A percentile compares a stretch with the other conserved stretches of the same genome.
phyloP scores from a whole-genome alignment of 371 early-diverging fungal genomes.

The Mucor racemosus region DNA sequence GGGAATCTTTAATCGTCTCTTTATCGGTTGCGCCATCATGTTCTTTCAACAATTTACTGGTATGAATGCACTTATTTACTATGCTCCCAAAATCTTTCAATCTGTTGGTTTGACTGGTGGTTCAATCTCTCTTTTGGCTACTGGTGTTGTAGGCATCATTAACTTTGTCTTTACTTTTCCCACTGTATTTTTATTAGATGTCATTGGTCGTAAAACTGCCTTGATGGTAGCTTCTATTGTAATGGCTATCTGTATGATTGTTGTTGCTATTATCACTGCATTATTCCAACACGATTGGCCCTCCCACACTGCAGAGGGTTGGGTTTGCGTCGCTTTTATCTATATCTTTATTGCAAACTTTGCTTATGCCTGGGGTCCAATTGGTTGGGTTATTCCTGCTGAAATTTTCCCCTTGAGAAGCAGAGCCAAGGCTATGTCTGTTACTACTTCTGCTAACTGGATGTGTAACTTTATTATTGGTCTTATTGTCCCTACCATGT shows the following conservation, averaged over 20 bases:
- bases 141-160: slow-evolving; percentile 74
- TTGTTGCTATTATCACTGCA: slow-evolving; percentile 49
- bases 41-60: slow-evolving; percentile 78
- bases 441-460: slow-evolving; percentile 93
- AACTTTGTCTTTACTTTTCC: slow-evolving; percentile 59
- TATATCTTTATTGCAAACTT: slow-evolving; percentile 70
- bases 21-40: slow-evolving; percentile 71
- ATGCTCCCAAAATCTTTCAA: slow-evolving; percentile 72
- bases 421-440: slow-evolving; percentile 82
- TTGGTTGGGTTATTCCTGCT: slow-evolving; percentile 90
- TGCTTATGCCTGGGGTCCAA: slow-evolving; percentile 69
- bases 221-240: slow-evolving; percentile 50
- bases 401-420: slow-evolving; percentile 82
- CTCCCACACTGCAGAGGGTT: slow-evolving; percentile 37
- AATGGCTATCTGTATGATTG: slow-evolving; percentile 44
- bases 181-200: slow-evolving; percentile 75
- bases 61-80: slow-evolving; percentile 78
- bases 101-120: slow-evolving; percentile 64
- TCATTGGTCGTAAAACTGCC: slow-evolving; percentile 66
- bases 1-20: slow-evolving; percentile 65
- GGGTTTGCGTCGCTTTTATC: slow-evolving; percentile 58
- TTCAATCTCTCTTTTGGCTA: slow-evolving; percentile 64
- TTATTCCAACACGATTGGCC: slow-evolving; percentile 45
- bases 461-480: slow-evolving; percentile 75
- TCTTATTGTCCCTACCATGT: slow-evolving; percentile 63